These are phyloP conservation scores for Lanmaoa pseudosensibilis DNA, from an alignment of 768 basidiomycete genomes.

Conservation along the genomic window DNA sequence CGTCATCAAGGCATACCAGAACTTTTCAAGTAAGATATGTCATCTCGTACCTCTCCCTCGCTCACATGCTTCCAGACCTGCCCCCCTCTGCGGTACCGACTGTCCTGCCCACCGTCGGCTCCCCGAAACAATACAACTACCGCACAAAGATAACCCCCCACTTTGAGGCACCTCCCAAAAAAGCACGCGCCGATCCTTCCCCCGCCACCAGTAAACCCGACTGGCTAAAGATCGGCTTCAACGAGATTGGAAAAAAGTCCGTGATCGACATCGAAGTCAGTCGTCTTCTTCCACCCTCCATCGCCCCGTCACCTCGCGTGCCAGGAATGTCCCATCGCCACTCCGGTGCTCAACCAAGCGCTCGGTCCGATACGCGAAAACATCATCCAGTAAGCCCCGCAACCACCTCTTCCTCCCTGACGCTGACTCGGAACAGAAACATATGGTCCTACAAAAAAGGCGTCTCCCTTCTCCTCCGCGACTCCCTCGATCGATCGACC, in stretches of 20 bases:
- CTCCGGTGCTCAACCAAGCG: constrained; percentile 71
- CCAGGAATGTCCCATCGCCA: constrained; percentile 92
- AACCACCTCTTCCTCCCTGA: background rate
- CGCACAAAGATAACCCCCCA: constrained; percentile 98
- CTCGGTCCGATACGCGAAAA: constrained; percentile 59
- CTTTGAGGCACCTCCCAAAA: constrained; percentile 75
- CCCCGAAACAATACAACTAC: constrained; percentile 88
- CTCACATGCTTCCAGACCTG: constrained; percentile 40
- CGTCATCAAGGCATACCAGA: constrained; percentile 78
- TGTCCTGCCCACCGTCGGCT: constrained; percentile 75
- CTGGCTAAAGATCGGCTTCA: constrained; percentile 90
- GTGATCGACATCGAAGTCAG: constrained; percentile 90
- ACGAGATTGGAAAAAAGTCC: constrained; percentile 66
- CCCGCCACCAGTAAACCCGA: constrained; percentile 42
- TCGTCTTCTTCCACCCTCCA: background rate
- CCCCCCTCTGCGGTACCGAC: constrained; percentile 55
- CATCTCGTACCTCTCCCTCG: constrained; percentile 28
- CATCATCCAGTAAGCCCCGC: constrained; percentile 59
- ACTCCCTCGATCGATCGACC: constrained; percentile 54
- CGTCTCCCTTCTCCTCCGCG: constrained; percentile 87
- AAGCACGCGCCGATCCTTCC: constrained; percentile 16
- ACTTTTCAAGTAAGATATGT: constrained; percentile 51
- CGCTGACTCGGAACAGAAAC: constrained; percentile 49
- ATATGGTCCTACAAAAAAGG: constrained; percentile 81
- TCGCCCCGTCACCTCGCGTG: background rate